phyloP scores from a whole-genome alignment of 1,284 basidiomycete genomes.

The Amylostereum areolatum region DNA sequence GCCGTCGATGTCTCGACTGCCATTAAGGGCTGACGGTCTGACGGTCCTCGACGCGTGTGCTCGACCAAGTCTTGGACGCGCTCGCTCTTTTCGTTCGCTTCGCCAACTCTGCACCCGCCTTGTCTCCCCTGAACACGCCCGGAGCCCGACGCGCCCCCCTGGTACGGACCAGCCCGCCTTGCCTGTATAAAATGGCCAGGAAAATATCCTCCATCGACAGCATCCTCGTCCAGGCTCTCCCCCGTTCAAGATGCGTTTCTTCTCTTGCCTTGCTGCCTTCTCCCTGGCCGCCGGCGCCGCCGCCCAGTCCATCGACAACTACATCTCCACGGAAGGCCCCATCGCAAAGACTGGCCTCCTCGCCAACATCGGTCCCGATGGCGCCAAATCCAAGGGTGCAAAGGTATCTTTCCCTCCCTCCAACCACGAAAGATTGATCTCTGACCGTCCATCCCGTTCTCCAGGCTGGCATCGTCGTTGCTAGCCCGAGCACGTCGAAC shows the following conservation, averaged over 20 bases:
- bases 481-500: conserved; percentile 28
- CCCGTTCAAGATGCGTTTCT: not conserved
- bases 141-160: no score
- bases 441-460: not conserved
- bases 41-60: no score
- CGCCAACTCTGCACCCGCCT: no score
- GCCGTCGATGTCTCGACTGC: no score
- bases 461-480: conserved; percentile 29
- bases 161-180: no score
- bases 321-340: conserved; percentile 43
- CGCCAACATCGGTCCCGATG: conserved; percentile 60
- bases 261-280: not conserved
- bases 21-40: no score
- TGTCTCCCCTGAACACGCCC: no score
- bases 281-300: not conserved
- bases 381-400: conserved; percentile 50
- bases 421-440: not conserved
- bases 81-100: no score
- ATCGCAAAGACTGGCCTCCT: conserved; percentile 53
- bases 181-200: no score
- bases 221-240: no score
- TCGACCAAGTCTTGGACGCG: no score
- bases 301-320: conserved; percentile 23
- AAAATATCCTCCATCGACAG: no score
- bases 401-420: conserved; percentile 16